Percentiles rank a stretch among this genome's conserved stretches.
phyloP scores from a whole-genome alignment of 192 early-diverging fungal species.

The Coemansia erecta region DNA sequence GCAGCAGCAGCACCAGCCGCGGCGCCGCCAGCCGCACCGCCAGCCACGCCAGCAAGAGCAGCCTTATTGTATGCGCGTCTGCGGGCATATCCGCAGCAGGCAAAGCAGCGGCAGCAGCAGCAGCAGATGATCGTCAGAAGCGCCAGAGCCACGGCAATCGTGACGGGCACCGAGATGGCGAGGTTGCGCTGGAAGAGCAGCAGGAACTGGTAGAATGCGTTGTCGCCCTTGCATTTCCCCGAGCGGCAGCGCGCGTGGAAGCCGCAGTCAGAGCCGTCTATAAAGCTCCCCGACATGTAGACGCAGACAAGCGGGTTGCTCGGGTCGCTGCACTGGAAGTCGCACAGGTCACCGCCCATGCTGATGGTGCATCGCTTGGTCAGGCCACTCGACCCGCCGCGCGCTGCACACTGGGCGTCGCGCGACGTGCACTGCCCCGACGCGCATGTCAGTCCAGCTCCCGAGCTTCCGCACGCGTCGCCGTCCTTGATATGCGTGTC shows the following conservation, averaged over 20 bases:
- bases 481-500: constrained; percentile 68
- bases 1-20: background rate
- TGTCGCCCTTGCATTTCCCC: constrained; percentile 63
- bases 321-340: constrained; percentile 64
- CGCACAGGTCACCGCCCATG: constrained; percentile 57
- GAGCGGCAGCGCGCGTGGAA: constrained; percentile 53
- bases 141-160: constrained; percentile 42
- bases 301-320: constrained; percentile 45
- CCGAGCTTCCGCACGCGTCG: constrained; percentile 56
- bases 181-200: constrained; percentile 55
- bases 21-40: background rate
- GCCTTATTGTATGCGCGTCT: constrained; percentile 7
- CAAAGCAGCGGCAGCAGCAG: constrained; percentile 47
- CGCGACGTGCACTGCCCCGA: constrained; percentile 72
- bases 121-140: constrained; percentile 27
- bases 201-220: constrained; percentile 53
- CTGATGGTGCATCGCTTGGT: constrained; percentile 56
- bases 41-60: no score
- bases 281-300: constrained; percentile 61
- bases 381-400: constrained; percentile 55
- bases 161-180: constrained; percentile 52
- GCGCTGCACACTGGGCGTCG: constrained; percentile 65
- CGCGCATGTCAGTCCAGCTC: constrained; percentile 56
- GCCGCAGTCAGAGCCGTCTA: constrained; percentile 71
- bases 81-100: constrained; percentile 35